A percentile compares a stretch with the other conserved stretches of the same genome.
phyloP scores from a whole-genome alignment of 2,329 filamentous ascomycete species.

The Penicillium concentricum region DNA sequence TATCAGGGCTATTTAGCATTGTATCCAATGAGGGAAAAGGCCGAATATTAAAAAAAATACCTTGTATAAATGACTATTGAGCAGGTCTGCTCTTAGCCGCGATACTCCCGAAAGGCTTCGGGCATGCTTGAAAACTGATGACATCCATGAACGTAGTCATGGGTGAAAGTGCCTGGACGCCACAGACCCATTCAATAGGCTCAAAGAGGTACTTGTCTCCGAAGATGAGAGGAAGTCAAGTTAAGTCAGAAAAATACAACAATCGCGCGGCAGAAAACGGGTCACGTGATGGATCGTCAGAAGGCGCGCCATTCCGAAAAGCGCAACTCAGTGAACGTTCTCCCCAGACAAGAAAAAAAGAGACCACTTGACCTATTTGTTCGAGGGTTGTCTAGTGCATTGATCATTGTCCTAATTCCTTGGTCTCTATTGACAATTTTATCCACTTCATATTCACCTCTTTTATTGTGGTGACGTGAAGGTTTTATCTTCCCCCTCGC shows the following conservation, averaged over 20 bases:
- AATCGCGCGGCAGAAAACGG: slow-evolving; percentile 27
- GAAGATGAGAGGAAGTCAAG: slow-evolving; percentile 4
- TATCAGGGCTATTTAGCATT: neutral
- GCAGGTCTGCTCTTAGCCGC: slow-evolving; percentile 36
- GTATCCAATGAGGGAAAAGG: neutral
- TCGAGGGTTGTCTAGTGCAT: slow-evolving; percentile 3
- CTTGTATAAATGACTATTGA: slow-evolving; percentile 25
- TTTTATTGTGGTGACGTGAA: slow-evolving; percentile 2
- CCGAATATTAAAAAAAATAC: slow-evolving; percentile 5
- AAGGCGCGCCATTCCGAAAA: slow-evolving; percentile 31
- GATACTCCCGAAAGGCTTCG: slow-evolving; percentile 37
- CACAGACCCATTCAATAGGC: slow-evolving; percentile 13
- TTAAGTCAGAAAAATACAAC: slow-evolving; percentile 6
- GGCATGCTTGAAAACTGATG: slow-evolving; percentile 42
- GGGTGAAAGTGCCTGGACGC: slow-evolving; percentile 17
- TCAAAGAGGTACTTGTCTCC: neutral
- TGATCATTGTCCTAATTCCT: slow-evolving; percentile 4
- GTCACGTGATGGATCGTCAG: slow-evolving; percentile 38
- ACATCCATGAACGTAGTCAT: slow-evolving; percentile 44
- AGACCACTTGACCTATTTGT: slow-evolving; percentile 1
- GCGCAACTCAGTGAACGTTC: slow-evolving; percentile 20
- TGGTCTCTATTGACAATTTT: neutral
- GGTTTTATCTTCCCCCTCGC: slow-evolving; percentile 11
- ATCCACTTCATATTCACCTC: neutral
- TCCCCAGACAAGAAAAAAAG: slow-evolving; percentile 2